Percentiles rank a stretch among this genome's conserved stretches.
Evolutionary conservation across 805 yeast species (phyloP).

Genomic region (Saturnispora sekii): DNA sequence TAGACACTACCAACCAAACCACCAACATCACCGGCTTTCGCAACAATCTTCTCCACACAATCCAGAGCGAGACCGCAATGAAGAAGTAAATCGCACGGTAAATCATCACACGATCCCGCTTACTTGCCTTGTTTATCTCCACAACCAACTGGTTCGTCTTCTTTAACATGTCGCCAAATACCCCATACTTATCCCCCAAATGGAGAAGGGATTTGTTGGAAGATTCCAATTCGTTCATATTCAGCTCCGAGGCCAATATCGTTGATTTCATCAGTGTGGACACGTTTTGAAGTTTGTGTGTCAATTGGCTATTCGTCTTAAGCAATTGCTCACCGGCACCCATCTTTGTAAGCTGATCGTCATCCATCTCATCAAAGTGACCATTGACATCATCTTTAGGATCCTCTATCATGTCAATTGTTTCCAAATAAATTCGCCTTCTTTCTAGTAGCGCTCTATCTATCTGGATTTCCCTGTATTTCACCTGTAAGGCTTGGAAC

Average conservation of each 20-base stretch:
- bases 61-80: constrained; percentile 36
- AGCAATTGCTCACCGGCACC: constrained; percentile 33
- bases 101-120: constrained; percentile 38
- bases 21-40: constrained; percentile 34
- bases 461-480: constrained; percentile 22
- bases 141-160: constrained; percentile 38
- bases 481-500: constrained; percentile 18
- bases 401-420: constrained; percentile 9
- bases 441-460: constrained; percentile 17
- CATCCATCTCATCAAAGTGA: constrained; percentile 16
- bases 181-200: constrained; percentile 33
- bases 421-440: constrained; percentile 6
- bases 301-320: constrained; percentile 37
- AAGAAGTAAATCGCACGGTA: constrained; percentile 40
- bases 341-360: constrained; percentile 19
- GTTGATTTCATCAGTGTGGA: constrained; percentile 40
- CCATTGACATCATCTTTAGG: background rate
- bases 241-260: constrained; percentile 41
- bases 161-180: constrained; percentile 32
- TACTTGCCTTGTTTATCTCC: constrained; percentile 43
- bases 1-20: constrained; percentile 34
- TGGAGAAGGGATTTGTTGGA: constrained; percentile 34
- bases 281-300: constrained; percentile 37
- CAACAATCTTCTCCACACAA: constrained; percentile 40
- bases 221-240: constrained; percentile 36